A percentile compares a stretch with the other conserved stretches of the same genome.
Conservation (phyloP, 2,329 filamentous ascomycete species). For the Aspergillus costaricaensis region DNA sequence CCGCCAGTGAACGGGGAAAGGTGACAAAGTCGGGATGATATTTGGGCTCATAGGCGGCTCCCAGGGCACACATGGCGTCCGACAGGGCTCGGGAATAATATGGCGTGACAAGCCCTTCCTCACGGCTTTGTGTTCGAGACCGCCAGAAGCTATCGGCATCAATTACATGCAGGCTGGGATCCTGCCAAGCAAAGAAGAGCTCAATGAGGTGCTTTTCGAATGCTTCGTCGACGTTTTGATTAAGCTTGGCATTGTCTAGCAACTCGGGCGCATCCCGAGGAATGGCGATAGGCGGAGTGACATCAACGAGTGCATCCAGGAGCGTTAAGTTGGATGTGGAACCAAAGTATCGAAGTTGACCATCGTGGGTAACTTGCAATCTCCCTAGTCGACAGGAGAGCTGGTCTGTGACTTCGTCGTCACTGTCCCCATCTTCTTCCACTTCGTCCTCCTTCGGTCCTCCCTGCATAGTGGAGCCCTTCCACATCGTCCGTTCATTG, state of each 20-base stretch:
- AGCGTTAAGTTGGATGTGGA: constrained; percentile 10
- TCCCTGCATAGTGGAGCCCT: not conserved
- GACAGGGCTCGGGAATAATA: constrained; percentile 7
- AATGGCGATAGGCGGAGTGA: not conserved
- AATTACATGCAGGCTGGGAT: constrained; percentile 9
- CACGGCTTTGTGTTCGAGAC: constrained; percentile 1
- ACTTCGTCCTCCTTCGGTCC: not conserved
- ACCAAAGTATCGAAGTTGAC: constrained; percentile 10
- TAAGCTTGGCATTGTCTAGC: constrained; percentile 4
- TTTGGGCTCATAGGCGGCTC: constrained; percentile 47
- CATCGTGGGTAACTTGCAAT: constrained; percentile 9
- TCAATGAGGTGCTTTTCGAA: constrained; percentile 11
- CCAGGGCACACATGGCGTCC: constrained; percentile 34
- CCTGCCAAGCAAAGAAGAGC: constrained; percentile 12
- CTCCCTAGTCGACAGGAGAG: constrained; percentile 10
- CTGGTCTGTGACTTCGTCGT: constrained; percentile 11
- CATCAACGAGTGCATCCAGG: constrained; percentile 3
- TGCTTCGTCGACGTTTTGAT: not conserved
- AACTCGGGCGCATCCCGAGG: not conserved
- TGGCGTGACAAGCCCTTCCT: constrained; percentile 1
- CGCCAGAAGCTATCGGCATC: constrained; percentile 8
- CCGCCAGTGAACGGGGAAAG: constrained; percentile 37
- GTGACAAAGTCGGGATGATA: constrained; percentile 48
- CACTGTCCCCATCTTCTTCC: not conserved
- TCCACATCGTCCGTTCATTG: not conserved